These are phyloP conservation scores for Penicillium sp. DNA, from an alignment of 2,329 filamentous ascomycete genomes.

Conservation along the genomic window DNA sequence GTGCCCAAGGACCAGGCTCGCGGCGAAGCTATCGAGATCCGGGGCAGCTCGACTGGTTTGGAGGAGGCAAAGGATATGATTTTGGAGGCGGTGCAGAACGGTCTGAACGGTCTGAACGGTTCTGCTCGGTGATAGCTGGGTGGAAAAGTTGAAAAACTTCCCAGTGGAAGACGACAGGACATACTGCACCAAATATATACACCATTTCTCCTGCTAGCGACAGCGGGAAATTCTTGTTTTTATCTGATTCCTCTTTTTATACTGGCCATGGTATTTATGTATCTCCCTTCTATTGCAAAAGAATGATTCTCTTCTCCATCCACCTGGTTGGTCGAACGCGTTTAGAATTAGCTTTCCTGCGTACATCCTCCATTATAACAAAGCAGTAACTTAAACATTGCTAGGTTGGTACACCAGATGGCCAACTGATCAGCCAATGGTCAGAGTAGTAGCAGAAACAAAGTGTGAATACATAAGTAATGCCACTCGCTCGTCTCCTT, in stretches of 20 bases:
- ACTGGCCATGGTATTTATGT: conserved; percentile 15
- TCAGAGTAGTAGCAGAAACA: no score
- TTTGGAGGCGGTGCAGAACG: conserved; percentile 67
- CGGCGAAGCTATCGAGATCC: conserved; percentile 84
- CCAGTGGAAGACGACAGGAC: conserved; percentile 10
- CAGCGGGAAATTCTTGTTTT: conserved; percentile 15
- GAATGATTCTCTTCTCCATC: conserved; percentile 14
- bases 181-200: conserved; percentile 18
- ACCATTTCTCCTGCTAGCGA: conserved; percentile 9
- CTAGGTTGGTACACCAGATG: no score
- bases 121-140: conserved; percentile 17
- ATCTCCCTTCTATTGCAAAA: conserved; percentile 17
- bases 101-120: conserved; percentile 34
- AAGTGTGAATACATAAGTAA: conserved; percentile 1
- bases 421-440: no score
- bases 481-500: not conserved
- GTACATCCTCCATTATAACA: no score
- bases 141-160: no score
- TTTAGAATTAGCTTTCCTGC: no score
- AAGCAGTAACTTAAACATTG: no score
- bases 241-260: conserved; percentile 12
- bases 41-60: conserved; percentile 73
- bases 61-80: conserved; percentile 88
- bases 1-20: conserved; percentile 76
- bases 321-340: no score